Evolutionary conservation across 345 rosid genomes (phyloP), one percentile per base, ranked within the genome.

Genomic region (Dipteronia sinensis): DNA sequence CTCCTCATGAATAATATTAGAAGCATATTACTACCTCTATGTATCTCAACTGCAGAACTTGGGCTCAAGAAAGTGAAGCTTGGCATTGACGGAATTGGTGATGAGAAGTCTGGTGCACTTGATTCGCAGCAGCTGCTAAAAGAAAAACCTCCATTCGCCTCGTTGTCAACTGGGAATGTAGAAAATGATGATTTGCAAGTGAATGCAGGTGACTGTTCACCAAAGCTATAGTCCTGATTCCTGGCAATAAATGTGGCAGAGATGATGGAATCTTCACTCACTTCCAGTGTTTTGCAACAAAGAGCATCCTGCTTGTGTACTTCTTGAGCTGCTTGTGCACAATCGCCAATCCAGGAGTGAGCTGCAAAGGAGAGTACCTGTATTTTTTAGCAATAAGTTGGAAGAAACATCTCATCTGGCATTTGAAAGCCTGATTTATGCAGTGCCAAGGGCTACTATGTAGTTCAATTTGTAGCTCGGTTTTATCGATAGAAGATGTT

Each of bases 271-370:
- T 80, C 81, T 74, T 76, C 84, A 22, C 83, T 83, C 65, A 12
- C 81, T 76, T 86, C 90, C 53, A 88, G 77, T 63, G 79, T 85
- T 81, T 65, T 78, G 61, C 79, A 74, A 12, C 64, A 77, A 72
- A 81, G 65, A 78, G 77, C 83, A 66, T 86, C 76, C 23, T 71
- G 86, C 61, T 74, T 46, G 77, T 68, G 75, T 10, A 81, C 66
- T 81, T 81, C 90, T 77, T 82, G 84, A 68, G 75, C 59, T 70
- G 68, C 69, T 76, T 81, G 85, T 46, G 71, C 78, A 66, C 82
- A 67, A 71, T 87, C 80, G 82, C 84, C 87, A 89, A 92, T 87
- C 97, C 98, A 91, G 64, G 90, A 72, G 80, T 92, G 96, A 77
- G 85, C 96, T 91, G 87, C 80, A 77, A 77, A 81, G 71, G 10